Evolutionary conservation across 2,329 filamentous ascomycete species (phyloP).

Genomic region (Acrocalymma vagum): DNA sequence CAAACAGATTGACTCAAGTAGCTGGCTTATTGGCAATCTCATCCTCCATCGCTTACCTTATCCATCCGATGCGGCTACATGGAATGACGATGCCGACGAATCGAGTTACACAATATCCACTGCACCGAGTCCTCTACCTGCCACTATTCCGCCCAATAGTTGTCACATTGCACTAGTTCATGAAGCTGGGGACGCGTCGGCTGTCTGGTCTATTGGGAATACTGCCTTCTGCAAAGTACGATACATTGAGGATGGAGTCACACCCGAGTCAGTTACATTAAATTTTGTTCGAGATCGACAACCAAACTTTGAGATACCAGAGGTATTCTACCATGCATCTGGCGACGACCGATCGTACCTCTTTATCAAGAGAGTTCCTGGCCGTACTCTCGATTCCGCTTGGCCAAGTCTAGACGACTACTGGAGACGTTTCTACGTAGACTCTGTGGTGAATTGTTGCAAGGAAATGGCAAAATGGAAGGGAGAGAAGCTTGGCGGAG

Average conservation of each 20-base stretch:
- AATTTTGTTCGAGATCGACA: conserved; percentile 12
- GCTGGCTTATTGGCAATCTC: conserved; percentile 17
- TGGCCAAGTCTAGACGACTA: conserved; percentile 33
- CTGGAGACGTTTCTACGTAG: conserved; percentile 27
- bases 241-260: conserved; percentile 14
- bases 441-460: conserved; percentile 18
- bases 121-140: conserved; percentile 1
- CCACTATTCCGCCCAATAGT: conserved; percentile 9
- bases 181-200: conserved; percentile 26
- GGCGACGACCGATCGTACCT: conserved; percentile 32
- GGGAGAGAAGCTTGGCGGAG: conserved; percentile 6
- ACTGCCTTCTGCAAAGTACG: conserved; percentile 31
- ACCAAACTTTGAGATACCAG: conserved; percentile 15
- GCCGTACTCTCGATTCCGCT: conserved; percentile 30
- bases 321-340: conserved; percentile 23
- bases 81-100: conserved; percentile 12
- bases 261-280: conserved; percentile 16
- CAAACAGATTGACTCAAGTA: conserved; percentile 14
- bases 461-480: conserved; percentile 15
- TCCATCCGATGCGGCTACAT: conserved; percentile 11
- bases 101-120: conserved; percentile 16
- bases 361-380: conserved; percentile 28
- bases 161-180: conserved; percentile 23
- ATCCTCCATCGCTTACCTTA: conserved; percentile 10
- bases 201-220: conserved; percentile 26